Evolutionary conservation across 441 rosid genomes (phyloP).

Genomic region (Arabidopsis lyrata): DNA sequence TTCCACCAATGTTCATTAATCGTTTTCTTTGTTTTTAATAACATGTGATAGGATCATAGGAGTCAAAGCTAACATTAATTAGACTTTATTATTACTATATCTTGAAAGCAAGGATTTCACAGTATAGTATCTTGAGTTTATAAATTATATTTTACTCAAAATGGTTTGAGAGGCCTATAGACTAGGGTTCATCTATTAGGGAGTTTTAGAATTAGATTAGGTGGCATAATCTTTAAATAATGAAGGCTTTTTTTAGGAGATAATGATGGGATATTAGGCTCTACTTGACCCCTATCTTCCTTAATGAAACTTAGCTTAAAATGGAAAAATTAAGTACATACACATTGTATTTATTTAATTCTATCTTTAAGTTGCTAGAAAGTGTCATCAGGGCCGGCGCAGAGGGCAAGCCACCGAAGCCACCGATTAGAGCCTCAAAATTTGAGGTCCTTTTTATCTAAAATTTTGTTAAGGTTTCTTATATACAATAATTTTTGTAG

Average conservation of each 20-base stretch:
- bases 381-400: no score
- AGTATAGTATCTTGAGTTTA: conserved; percentile 14
- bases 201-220: conserved; percentile 25
- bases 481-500: no score
- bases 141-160: conserved; percentile 21
- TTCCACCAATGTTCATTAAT: conserved; percentile 1
- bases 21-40: conserved; percentile 23
- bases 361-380: background rate
- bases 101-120: conserved; percentile 1
- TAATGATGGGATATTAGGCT: conserved; percentile 35
- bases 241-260: conserved; percentile 9
- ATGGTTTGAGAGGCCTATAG: conserved; percentile 22
- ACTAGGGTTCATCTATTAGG: conserved; percentile 5
- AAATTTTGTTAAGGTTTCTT: no score
- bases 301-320: background rate
- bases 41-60: conserved; percentile 10
- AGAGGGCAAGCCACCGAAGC: no score
- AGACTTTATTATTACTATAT: conserved; percentile 14
- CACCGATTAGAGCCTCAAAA: no score
- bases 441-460: no score
- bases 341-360: background rate
- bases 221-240: conserved; percentile 3
- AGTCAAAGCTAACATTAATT: conserved; percentile 31
- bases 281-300: conserved; percentile 28
- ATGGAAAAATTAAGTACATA: conserved; percentile 6